A percentile compares a stretch with the other conserved stretches of the same genome.
Conservation (phyloP, 192 early-diverging fungal species). For the Phlyctochytrium bullatum region DNA sequence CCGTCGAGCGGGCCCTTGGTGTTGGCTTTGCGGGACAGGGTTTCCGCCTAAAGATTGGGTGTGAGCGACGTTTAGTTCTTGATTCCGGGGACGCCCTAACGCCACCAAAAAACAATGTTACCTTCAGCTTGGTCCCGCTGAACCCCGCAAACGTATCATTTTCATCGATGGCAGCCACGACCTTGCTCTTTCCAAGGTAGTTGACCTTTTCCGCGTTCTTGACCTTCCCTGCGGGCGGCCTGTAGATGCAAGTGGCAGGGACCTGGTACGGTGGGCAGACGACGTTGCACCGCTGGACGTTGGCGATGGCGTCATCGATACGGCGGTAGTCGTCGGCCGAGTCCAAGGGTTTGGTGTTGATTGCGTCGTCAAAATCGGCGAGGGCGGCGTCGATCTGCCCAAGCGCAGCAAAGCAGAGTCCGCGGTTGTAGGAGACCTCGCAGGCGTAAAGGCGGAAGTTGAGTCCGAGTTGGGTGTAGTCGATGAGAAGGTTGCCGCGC, state of each 20-base stretch:
- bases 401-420: conserved; percentile 74
- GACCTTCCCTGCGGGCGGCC: conserved; percentile 80
- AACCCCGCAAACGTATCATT: conserved; percentile 65
- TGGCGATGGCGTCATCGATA: conserved; percentile 47
- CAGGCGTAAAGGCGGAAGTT: conserved; percentile 84
- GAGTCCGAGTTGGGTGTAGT: conserved; percentile 94
- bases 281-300: conserved; percentile 26
- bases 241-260: conserved; percentile 75
- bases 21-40: conserved; percentile 1
- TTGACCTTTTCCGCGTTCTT: conserved; percentile 80
- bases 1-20: conserved; percentile 7
- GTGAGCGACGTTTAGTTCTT: too few species aligned
- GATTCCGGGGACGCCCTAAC: too few species aligned
- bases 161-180: conserved; percentile 75
- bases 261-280: conserved; percentile 48
- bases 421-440: conserved; percentile 90
- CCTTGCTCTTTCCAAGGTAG: conserved; percentile 75
- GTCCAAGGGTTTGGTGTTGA: conserved; percentile 3
- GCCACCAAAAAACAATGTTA: too few species aligned
- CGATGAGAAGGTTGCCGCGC: conserved; percentile 80
- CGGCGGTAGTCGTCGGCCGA: conserved; percentile 4
- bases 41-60: conserved; percentile 34
- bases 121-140: conserved; percentile 46
- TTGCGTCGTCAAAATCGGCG: conserved; percentile 71
- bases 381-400: conserved; percentile 68